phyloP scores from a whole-genome alignment of 2,329 filamentous ascomycete genomes.

The Penicillium capsulatum region DNA sequence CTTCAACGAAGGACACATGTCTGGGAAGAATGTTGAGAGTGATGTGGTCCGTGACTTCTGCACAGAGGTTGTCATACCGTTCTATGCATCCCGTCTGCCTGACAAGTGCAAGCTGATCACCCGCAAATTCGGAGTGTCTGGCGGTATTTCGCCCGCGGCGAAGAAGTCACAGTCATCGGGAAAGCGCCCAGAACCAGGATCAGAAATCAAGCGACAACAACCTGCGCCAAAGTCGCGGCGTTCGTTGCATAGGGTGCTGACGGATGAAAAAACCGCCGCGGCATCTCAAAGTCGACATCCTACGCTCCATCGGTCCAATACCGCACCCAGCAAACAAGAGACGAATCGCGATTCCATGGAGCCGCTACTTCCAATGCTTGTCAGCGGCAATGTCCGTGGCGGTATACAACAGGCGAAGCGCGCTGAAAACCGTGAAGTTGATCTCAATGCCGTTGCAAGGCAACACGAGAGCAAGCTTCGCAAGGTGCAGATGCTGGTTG shows the following conservation, averaged over 20 bases:
- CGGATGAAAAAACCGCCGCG: constrained; percentile 39
- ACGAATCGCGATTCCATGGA: constrained; percentile 42
- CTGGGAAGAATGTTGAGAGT: constrained; percentile 36
- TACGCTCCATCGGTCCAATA: constrained; percentile 42
- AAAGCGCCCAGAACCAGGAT: constrained; percentile 30
- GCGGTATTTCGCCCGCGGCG: constrained; percentile 34
- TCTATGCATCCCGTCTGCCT: constrained; percentile 47
- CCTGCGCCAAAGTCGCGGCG: constrained; percentile 30
- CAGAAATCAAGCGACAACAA: constrained; percentile 29
- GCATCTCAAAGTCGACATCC: constrained; percentile 34
- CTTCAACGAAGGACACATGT: constrained; percentile 26
- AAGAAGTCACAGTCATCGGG: constrained; percentile 30
- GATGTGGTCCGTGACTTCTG: constrained; percentile 49
- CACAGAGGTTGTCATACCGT: constrained; percentile 49
- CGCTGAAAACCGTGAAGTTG: constrained; percentile 47
- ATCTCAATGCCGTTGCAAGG: constrained; percentile 44
- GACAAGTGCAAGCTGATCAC: constrained; percentile 46
- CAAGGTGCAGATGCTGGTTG: constrained; percentile 43
- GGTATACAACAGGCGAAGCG: constrained; percentile 45
- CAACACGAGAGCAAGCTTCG: constrained; percentile 45
- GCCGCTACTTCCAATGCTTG: constrained; percentile 31
- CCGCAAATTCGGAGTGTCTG: constrained; percentile 46
- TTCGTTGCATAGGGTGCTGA: constrained; percentile 45
- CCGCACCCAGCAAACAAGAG: constrained; percentile 38
- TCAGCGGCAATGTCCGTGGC: constrained; percentile 37